Conservation (phyloP, 257 asterid genomes). For the Plectranthus barbatus region DNA sequence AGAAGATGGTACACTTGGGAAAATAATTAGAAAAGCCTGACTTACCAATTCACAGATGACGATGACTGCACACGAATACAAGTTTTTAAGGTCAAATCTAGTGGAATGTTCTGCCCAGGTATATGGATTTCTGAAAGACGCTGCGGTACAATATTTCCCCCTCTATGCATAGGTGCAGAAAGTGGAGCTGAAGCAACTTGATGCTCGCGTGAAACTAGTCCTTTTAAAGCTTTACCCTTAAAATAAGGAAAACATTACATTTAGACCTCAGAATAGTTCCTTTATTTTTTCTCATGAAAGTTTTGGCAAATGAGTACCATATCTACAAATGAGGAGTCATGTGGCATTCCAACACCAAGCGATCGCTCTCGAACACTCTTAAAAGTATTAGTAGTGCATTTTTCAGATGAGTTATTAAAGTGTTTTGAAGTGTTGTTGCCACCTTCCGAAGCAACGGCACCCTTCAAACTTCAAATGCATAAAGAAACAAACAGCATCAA, state of each 20-base stretch:
- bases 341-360: slow-evolving; percentile 38
- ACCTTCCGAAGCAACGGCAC: slow-evolving; percentile 34
- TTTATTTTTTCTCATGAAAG: background rate
- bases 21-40: background rate
- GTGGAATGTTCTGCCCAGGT: slow-evolving; percentile 56
- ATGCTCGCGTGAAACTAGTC: slow-evolving; percentile 56
- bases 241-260: slow-evolving; percentile 12
- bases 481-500: slow-evolving; percentile 1
- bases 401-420: slow-evolving; percentile 25
- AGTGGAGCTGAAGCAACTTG: slow-evolving; percentile 33
- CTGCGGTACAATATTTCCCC: slow-evolving; percentile 21
- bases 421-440: slow-evolving; percentile 26
- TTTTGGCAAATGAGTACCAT: slow-evolving; percentile 45
- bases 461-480: slow-evolving; percentile 30
- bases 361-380: slow-evolving; percentile 61
- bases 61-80: slow-evolving; percentile 57
- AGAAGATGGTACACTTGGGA: background rate
- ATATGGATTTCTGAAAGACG: slow-evolving; percentile 41
- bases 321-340: slow-evolving; percentile 47
- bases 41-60: slow-evolving; percentile 80
- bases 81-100: slow-evolving; percentile 83
- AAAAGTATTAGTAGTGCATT: slow-evolving; percentile 37
- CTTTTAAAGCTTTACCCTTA: slow-evolving; percentile 80
- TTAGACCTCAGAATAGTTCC: slow-evolving; percentile 14
- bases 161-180: slow-evolving; percentile 28